Percentiles rank a stretch among this genome's conserved stretches.
Conservation (phyloP, 2,329 filamentous ascomycete genomes). For the Fusarium sp. region DNA sequence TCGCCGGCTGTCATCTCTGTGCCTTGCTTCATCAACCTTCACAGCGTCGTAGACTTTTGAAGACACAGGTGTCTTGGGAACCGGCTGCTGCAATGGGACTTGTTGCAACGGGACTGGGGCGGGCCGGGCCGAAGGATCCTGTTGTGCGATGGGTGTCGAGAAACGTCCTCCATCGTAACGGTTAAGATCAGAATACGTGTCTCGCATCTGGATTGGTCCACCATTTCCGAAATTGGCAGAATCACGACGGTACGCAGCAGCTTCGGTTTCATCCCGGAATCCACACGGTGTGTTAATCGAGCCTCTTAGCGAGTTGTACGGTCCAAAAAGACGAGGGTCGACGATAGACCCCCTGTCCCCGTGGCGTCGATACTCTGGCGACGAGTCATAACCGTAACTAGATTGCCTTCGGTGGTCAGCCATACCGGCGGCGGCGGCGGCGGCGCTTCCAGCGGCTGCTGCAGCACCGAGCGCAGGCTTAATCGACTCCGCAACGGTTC, state of each 20-base stretch:
- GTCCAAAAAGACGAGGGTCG: constrained; percentile 70
- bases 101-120: constrained; percentile 76
- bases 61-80: constrained; percentile 80
- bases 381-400: constrained; percentile 23
- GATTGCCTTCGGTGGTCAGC: constrained; percentile 51
- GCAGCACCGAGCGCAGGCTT: constrained; percentile 43
- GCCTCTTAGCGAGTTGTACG: constrained; percentile 70
- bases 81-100: constrained; percentile 85
- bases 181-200: constrained; percentile 73
- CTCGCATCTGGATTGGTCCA: constrained; percentile 61
- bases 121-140: constrained; percentile 61
- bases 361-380: constrained; percentile 32
- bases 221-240: constrained; percentile 40
- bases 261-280: constrained; percentile 57
- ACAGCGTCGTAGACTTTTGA: constrained; percentile 73
- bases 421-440: constrained; percentile 56
- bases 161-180: constrained; percentile 69
- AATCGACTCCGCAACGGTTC: constrained; percentile 45
- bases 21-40: constrained; percentile 55
- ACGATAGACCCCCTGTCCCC: constrained; percentile 63
- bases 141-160: constrained; percentile 60
- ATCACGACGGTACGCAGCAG: constrained; percentile 45
- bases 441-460: constrained; percentile 56
- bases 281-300: constrained; percentile 67
- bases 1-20: constrained; percentile 51